Evolutionary conservation across 495 filamentous ascomycete species (phyloP).

Genomic region (Zalerion maritima): DNA sequence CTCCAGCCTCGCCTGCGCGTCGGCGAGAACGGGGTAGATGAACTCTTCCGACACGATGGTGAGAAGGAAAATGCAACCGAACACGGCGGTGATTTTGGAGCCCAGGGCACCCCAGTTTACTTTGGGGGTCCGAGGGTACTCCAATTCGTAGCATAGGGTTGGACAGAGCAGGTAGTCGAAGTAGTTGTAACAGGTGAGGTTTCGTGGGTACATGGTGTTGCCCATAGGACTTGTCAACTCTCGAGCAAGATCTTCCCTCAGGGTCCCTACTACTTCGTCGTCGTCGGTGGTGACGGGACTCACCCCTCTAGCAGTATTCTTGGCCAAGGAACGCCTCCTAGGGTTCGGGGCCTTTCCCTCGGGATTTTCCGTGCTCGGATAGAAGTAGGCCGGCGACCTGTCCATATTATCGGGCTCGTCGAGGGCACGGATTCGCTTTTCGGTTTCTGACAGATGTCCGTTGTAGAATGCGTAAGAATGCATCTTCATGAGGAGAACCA

Average conservation of each 20-base stretch:
- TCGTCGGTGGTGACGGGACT: conserved; percentile 23
- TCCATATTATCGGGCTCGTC: conserved; percentile 62
- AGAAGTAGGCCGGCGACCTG: conserved; percentile 54
- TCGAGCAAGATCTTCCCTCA: conserved; percentile 77
- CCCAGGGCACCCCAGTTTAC: conserved; percentile 71
- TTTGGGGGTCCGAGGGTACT: conserved; percentile 69
- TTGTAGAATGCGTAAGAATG: conserved; percentile 98
- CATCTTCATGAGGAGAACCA: conserved; percentile 94
- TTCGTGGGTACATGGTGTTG: conserved; percentile 77
- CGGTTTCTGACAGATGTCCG: conserved; percentile 79
- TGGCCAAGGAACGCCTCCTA: no score
- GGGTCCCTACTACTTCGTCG: conserved; percentile 38
- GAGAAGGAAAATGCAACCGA: conserved; percentile 91
- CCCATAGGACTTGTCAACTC: conserved; percentile 85
- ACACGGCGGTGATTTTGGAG: conserved; percentile 76
- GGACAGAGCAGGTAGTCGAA: conserved; percentile 82
- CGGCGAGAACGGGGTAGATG: conserved; percentile 75
- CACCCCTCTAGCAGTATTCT: no score
- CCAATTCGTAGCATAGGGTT: conserved; percentile 93
- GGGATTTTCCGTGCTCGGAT: conserved; percentile 50
- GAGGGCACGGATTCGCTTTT: conserved; percentile 60
- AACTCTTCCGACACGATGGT: conserved; percentile 90
- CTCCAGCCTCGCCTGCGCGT: conserved; percentile 56
- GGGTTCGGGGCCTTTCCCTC: conserved; percentile 23
- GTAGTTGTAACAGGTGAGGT: conserved; percentile 71